phyloP scores from a whole-genome alignment of 169 alveolate species.

The Theileria orientalis region DNA sequence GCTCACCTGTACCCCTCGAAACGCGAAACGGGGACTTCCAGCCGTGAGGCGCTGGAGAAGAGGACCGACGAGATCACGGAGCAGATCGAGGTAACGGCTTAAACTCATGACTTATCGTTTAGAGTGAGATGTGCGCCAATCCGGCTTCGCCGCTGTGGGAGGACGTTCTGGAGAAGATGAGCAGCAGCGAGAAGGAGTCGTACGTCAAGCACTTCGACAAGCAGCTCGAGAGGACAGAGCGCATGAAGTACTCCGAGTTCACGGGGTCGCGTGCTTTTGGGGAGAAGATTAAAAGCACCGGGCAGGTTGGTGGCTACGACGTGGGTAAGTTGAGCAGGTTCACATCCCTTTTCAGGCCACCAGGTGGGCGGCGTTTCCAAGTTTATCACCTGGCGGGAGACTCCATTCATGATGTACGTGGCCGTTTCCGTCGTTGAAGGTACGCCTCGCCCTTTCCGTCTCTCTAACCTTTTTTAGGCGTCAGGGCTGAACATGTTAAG shows the following conservation, averaged over 20 bases:
- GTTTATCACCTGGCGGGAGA: conserved; percentile 53
- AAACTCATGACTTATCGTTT: not conserved
- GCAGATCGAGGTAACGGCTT: conserved; percentile 40
- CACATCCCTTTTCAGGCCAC: conserved; percentile 2
- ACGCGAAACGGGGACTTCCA: not conserved
- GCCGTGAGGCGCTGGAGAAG: conserved; percentile 23
- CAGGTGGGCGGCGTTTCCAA: conserved; percentile 32
- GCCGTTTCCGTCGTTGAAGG: conserved; percentile 66
- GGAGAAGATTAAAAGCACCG: conserved; percentile 54
- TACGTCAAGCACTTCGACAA: conserved; percentile 60
- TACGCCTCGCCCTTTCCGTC: not conserved
- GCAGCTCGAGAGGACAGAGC: conserved; percentile 35
- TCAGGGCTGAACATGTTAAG: conserved; percentile 61
- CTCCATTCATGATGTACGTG: conserved; percentile 54
- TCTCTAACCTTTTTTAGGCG: conserved; percentile 9
- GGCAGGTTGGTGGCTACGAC: conserved; percentile 60
- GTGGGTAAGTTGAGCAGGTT: conserved; percentile 24
- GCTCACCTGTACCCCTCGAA: conserved; percentile 29
- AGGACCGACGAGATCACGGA: conserved; percentile 41
- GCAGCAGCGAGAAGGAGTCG: conserved; percentile 50
- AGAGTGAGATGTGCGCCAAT: conserved; percentile 47
- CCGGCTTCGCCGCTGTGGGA: conserved; percentile 64
- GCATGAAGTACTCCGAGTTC: conserved; percentile 40
- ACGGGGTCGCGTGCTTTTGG: conserved; percentile 63
- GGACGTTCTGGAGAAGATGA: conserved; percentile 46